Percentiles rank a stretch among this genome's conserved stretches.
Evolutionary conservation across 108 stramenopile species (phyloP).

Genomic region (Fragilaria crotonensis): DNA sequence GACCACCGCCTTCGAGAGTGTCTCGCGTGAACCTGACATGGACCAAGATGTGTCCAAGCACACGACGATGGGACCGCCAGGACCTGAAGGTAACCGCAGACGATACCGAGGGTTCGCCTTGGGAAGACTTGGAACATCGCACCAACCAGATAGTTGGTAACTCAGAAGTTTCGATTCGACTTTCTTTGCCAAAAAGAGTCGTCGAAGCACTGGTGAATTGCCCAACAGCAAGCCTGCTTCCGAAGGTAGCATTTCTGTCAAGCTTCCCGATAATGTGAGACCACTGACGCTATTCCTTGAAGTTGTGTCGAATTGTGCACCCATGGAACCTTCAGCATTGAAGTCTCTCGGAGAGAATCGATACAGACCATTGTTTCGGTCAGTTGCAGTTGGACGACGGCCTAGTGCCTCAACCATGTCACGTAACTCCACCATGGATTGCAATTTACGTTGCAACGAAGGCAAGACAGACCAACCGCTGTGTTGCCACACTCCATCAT

Average conservation of each 20-base stretch:
- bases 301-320: slow-evolving; percentile 44
- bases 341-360: slow-evolving; percentile 43
- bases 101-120: slow-evolving; percentile 16
- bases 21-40: slow-evolving; percentile 62
- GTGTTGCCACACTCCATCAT: slow-evolving; percentile 65
- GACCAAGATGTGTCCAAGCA: slow-evolving; percentile 80
- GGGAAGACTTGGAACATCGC: slow-evolving; percentile 50
- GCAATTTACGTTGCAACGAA: slow-evolving; percentile 33
- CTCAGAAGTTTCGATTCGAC: slow-evolving; percentile 58
- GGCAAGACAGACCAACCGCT: slow-evolving; percentile 55
- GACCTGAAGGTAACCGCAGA: slow-evolving; percentile 38
- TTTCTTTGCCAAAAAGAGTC: slow-evolving; percentile 63
- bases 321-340: slow-evolving; percentile 37
- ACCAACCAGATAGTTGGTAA: slow-evolving; percentile 57
- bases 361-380: slow-evolving; percentile 31
- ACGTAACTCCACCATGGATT: slow-evolving; percentile 47
- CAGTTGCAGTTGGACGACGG: slow-evolving; percentile 39
- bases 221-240: slow-evolving; percentile 50
- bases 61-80: slow-evolving; percentile 64
- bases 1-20: slow-evolving; percentile 67
- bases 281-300: slow-evolving; percentile 49
- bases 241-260: slow-evolving; percentile 69
- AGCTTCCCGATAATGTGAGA: slow-evolving; percentile 41
- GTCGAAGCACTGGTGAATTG: slow-evolving; percentile 25
- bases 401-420: slow-evolving; percentile 39